A percentile compares a stretch with the other conserved stretches of the same genome.
Conservation (phyloP, 2,329 filamentous ascomycete genomes). For the Clarireedia hainanense region DNA sequence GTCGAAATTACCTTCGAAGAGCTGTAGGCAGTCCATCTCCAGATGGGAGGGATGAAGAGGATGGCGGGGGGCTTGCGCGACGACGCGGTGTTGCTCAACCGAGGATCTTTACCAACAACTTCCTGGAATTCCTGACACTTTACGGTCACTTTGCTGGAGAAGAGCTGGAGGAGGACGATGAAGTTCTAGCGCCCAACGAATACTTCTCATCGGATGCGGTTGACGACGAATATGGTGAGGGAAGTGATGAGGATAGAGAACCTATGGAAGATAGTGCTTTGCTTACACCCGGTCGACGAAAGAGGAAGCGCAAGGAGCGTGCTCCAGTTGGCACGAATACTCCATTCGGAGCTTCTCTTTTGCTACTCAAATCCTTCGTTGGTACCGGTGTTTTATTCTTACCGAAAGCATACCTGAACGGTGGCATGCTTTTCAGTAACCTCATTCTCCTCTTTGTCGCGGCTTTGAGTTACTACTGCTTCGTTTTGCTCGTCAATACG, state of each 20-base stretch:
- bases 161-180: conserved; percentile 92
- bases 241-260: conserved; percentile 60
- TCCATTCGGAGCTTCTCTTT: conserved; percentile 68
- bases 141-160: conserved; percentile 98
- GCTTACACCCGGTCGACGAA: conserved; percentile 65
- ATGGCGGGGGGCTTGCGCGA: conserved; percentile 30
- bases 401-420: conserved; percentile 87
- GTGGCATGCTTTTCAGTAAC: conserved; percentile 96
- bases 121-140: conserved; percentile 88
- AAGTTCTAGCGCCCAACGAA: conserved; percentile 77
- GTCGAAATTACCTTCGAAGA: conserved; percentile 79
- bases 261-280: conserved; percentile 85
- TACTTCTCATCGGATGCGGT: conserved; percentile 78
- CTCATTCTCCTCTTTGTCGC: conserved; percentile 82
- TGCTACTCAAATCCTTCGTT: conserved; percentile 95
- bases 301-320: conserved; percentile 68
- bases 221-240: conserved; percentile 47
- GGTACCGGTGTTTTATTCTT: conserved; percentile 93
- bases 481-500: conserved; percentile 84
- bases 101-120: conserved; percentile 78
- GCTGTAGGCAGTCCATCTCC: conserved; percentile 57
- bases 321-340: conserved; percentile 68
- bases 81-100: conserved; percentile 33
- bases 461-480: conserved; percentile 89
- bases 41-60: conserved; percentile 29